Evolutionary conservation across 2,329 filamentous ascomycete genomes (phyloP), one percentile per base, ranked within the genome.

Genomic region (Mariannaea sp.): DNA sequence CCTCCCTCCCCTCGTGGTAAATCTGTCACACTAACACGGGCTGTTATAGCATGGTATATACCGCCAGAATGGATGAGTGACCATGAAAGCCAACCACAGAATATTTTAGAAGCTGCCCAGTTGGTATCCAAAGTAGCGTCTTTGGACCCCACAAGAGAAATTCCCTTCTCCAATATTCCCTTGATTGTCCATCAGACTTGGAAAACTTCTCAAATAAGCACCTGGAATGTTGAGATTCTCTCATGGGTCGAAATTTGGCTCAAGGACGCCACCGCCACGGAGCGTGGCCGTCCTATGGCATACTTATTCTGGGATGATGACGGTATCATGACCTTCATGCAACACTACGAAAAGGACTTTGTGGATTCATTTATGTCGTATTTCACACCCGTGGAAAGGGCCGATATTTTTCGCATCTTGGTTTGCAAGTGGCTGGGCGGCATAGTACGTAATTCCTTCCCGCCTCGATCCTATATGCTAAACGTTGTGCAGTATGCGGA

Each of bases 261-360:
- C 17, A 41, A 29, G 10, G 55, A 57, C 39, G 39, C 58, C 17
- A 27, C 57, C 2, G 30, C 51, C 19, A 24, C 50, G 17, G 42
- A 55, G 8, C 44, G 29, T 6, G 47, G 22, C 24, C 36, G 47
- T 7, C 42, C 56, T 26, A 65, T 65, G 61, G 60, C 63, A 12
- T 65, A 65, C 27, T 62, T 65, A 27, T 60, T 64, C 45, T 65
- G 63, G 63, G 49, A 56, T 8, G 58, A 65, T 24, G 44, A 56
- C 1, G 63, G 63, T 2, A 60, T 65, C 14, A 24, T 39, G 27
- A 36, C 48, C 47, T 49, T 65, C 17, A 56, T 65, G 29, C 46
- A 56, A 5, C 54, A 56, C n/a, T 58, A 55, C 36, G 58, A 65
- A 33, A 14, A n/a, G 2, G 45, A 54, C 6, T 56, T 64, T 17